phyloP scores from a whole-genome alignment of 441 rosid species.

The Arabidopsis lyrata region DNA sequence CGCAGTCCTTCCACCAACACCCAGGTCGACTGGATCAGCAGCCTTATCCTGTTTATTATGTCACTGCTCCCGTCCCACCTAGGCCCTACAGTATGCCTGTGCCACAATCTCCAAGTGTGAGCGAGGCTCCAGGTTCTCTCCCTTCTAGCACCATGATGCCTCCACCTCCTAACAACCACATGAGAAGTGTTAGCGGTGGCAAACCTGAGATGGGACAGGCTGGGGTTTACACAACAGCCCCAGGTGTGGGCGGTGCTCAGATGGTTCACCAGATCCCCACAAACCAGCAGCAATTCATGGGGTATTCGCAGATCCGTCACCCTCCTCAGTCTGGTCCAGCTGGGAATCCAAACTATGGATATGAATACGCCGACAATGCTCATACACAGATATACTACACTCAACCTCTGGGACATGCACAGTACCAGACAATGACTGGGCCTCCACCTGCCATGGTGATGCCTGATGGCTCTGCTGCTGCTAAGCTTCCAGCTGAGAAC shows the following conservation, averaged over 20 bases:
- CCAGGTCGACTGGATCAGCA: constrained; percentile 80
- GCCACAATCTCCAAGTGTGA: constrained; percentile 62
- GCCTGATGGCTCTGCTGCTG: constrained; percentile 65
- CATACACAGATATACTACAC: constrained; percentile 79
- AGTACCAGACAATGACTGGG: constrained; percentile 84
- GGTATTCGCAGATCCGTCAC: constrained; percentile 82
- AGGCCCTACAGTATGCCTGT: constrained; percentile 69
- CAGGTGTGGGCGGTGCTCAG: constrained; percentile 61
- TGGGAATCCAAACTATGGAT: constrained; percentile 62
- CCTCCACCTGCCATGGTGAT: constrained; percentile 53
- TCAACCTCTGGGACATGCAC: constrained; percentile 75
- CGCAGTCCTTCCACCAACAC: constrained; percentile 50
- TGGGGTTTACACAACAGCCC: constrained; percentile 63
- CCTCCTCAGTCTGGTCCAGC: constrained; percentile 78
- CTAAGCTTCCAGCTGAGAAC: constrained; percentile 64
- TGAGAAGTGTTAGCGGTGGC: constrained; percentile 61
- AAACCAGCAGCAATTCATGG: constrained; percentile 78
- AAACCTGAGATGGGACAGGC: constrained; percentile 72
- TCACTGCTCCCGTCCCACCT: constrained; percentile 47
- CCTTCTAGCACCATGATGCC: constrained; percentile 57
- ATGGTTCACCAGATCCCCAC: constrained; percentile 71
- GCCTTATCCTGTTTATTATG: constrained; percentile 78
- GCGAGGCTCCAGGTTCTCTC: constrained; percentile 56
- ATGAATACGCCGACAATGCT: constrained; percentile 69
- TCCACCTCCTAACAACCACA: constrained; percentile 57